Percentiles rank a stretch among this genome's conserved stretches.
Evolutionary conservation across 2,329 filamentous ascomycete genomes (phyloP).

Genomic region (Apiospora phragmitis): DNA sequence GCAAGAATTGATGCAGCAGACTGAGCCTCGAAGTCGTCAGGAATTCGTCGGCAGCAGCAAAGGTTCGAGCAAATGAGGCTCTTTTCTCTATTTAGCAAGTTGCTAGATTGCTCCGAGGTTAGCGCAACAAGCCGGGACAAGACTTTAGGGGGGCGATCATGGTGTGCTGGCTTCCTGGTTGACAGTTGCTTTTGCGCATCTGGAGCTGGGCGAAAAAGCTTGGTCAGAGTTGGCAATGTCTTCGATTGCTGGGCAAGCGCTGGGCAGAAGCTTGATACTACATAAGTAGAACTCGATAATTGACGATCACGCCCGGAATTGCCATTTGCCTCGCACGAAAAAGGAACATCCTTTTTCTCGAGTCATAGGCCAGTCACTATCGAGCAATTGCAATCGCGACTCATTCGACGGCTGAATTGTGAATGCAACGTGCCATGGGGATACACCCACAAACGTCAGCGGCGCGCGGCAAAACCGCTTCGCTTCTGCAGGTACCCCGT

Average conservation of each 20-base stretch:
- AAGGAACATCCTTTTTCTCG: neutral
- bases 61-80: neutral
- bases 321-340: neutral
- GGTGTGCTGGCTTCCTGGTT: neutral
- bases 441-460: neutral
- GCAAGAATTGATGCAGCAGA: neutral
- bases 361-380: neutral
- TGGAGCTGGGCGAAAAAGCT: constrained; percentile 2
- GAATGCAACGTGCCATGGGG: constrained; percentile 2
- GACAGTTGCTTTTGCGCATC: neutral
- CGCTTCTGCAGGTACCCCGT: constrained; percentile 5
- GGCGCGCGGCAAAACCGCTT: constrained; percentile 1
- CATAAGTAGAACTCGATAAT: neutral
- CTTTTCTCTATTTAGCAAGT: neutral
- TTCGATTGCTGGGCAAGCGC: neutral
- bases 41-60: neutral
- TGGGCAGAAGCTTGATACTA: constrained; percentile 3
- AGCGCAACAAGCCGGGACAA: constrained; percentile 12
- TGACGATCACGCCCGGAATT: neutral
- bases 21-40: neutral
- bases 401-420: neutral
- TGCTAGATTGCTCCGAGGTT: neutral
- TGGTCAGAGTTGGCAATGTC: neutral
- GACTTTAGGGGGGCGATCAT: neutral
- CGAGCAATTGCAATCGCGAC: constrained; percentile 1